Conservation (phyloP, 805 yeast genomes). For the Diddensiella caesifluorescens region DNA sequence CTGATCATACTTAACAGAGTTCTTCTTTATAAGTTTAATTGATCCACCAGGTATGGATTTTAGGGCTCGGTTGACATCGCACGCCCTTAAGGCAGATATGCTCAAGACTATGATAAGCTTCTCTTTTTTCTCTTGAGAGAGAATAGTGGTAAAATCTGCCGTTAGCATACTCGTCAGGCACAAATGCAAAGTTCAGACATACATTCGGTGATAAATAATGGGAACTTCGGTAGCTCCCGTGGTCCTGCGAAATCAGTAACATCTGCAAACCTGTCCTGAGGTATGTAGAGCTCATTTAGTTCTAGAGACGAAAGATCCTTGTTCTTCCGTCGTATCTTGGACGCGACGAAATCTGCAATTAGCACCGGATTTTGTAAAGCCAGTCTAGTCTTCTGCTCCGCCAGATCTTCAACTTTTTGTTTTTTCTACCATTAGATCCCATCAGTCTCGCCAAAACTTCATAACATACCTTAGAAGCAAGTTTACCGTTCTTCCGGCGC, state of each 20-base stretch:
- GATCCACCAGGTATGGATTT: constrained; percentile 45
- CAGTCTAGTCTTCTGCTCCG: constrained; percentile 49
- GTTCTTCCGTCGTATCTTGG: constrained; percentile 52
- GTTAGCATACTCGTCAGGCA: no score
- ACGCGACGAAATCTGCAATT: constrained; percentile 64
- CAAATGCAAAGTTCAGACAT: not conserved
- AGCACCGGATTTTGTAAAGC: constrained; percentile 52
- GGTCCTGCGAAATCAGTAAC: constrained; percentile 52
- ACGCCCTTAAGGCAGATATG: constrained; percentile 79
- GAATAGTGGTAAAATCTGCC: constrained; percentile 7
- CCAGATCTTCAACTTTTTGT: constrained; percentile 60
- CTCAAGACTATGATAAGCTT: constrained; percentile 52
- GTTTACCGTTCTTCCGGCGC: constrained; percentile 22
- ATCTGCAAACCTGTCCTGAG: constrained; percentile 52
- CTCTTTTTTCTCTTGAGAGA: constrained; percentile 10
- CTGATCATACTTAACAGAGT: constrained; percentile 61
- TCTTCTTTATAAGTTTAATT: constrained; percentile 69
- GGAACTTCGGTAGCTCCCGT: no score
- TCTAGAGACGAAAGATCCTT: constrained; percentile 72
- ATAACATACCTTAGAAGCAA: constrained; percentile 20
- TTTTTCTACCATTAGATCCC: constrained; percentile 40
- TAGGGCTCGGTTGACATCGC: constrained; percentile 71
- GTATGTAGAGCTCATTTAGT: constrained; percentile 57
- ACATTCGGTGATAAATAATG: constrained; percentile 38
- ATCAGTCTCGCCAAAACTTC: not conserved